Evolutionary conservation across 352 stramenopile species (phyloP).

Genomic region (Proteromonas lacertae): DNA sequence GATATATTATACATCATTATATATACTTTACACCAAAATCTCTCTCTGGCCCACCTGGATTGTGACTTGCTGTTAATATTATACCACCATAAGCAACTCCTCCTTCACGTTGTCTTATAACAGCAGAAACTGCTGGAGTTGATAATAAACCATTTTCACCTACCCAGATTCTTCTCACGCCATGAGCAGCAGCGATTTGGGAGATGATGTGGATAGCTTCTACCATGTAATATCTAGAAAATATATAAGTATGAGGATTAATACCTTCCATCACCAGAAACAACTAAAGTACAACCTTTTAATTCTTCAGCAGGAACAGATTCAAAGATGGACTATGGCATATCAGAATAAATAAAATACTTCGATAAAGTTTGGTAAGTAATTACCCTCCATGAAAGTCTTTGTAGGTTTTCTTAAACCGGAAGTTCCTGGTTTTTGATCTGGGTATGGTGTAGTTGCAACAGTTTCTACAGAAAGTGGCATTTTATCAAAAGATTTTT

Average conservation of each 20-base stretch:
- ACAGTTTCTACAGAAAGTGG: no score
- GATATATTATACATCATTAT: no score
- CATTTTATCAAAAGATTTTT: no score
- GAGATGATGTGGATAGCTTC: slow-evolving; percentile 78
- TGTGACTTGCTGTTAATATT: slow-evolving; percentile 95
- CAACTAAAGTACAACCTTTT: slow-evolving; percentile 63
- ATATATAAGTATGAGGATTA: no score
- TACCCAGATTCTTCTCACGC: slow-evolving; percentile 37
- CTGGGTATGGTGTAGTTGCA: slow-evolving; percentile 21
- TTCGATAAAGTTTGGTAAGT: slow-evolving; percentile 95
- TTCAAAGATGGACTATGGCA: slow-evolving; percentile 74
- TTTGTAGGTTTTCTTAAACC: slow-evolving; percentile 96
- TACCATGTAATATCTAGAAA: slow-evolving; percentile 39
- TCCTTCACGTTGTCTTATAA: slow-evolving; percentile 57
- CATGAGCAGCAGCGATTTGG: slow-evolving; percentile 86
- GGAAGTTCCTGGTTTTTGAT: slow-evolving; percentile 71
- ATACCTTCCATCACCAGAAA: slow-evolving; percentile 77
- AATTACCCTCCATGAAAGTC: slow-evolving; percentile 76
- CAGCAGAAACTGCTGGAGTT: slow-evolving; percentile 77
- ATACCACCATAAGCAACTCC: slow-evolving; percentile 82
- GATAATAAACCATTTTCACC: slow-evolving; percentile 77
- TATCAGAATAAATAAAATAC: no score
- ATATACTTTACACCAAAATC: slow-evolving; percentile 98
- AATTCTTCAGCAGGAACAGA: slow-evolving; percentile 54
- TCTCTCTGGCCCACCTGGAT: slow-evolving; percentile 78